These are phyloP conservation scores for Leccinum angustisporum DNA, from an alignment of 1,284 basidiomycete genomes.

Conservation along the genomic window DNA sequence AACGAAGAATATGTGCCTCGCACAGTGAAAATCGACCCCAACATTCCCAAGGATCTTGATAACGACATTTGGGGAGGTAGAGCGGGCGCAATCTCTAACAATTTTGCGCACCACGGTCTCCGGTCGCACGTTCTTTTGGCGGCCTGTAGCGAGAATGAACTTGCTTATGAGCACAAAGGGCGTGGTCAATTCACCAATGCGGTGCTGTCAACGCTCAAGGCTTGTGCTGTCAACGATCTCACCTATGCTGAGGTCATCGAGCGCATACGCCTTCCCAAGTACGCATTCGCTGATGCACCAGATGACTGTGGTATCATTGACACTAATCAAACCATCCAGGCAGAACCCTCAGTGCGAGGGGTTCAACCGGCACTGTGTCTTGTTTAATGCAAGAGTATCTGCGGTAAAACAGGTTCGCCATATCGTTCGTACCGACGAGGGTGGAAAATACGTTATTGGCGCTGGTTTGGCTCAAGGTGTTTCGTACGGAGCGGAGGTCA, in stretches of 20 bases:
- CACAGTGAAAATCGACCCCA: constrained; percentile 45
- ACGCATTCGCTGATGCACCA: background rate
- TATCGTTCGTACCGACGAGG: background rate
- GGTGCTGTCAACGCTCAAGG: constrained; percentile 15
- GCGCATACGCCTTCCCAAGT: constrained; percentile 14
- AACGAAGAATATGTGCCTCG: constrained; percentile 39
- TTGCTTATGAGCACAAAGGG: constrained; percentile 17
- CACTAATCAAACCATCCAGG: background rate
- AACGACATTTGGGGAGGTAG: constrained; percentile 46
- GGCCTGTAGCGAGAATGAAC: constrained; percentile 49
- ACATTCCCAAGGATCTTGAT: constrained; percentile 49
- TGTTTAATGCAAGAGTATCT: constrained; percentile 17
- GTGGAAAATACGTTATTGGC: constrained; percentile 8
- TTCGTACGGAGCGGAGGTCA: constrained; percentile 11
- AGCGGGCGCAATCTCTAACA: constrained; percentile 31
- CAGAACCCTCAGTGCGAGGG: constrained; percentile 25
- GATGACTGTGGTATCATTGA: background rate
- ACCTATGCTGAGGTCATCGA: constrained; percentile 18
- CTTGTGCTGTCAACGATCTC: constrained; percentile 1
- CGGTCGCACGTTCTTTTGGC: constrained; percentile 51
- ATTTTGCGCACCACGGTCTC: constrained; percentile 42
- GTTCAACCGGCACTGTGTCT: constrained; percentile 10
- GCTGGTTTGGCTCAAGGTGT: constrained; percentile 23
- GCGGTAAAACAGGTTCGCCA: constrained; percentile 3
- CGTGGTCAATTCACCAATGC: constrained; percentile 18